Conservation (phyloP, 2,329 filamentous ascomycete genomes). For the Lecanoromycetidae sp. region DNA sequence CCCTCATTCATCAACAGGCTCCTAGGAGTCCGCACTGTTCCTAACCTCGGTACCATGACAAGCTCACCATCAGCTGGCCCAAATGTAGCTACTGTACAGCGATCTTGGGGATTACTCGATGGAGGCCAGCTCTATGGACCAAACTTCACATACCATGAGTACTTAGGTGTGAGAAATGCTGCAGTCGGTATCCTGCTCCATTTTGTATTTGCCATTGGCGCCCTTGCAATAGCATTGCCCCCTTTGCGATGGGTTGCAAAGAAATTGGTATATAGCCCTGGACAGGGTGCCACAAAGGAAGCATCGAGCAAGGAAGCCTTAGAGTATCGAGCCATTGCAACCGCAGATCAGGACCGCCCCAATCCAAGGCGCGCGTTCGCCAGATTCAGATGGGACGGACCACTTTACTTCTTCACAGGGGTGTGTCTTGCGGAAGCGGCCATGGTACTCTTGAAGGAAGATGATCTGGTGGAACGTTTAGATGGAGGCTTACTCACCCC, state of each 20-base stretch:
- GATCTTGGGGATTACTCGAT: conserved; percentile 45
- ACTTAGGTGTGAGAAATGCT: conserved; percentile 39
- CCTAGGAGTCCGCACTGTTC: conserved; percentile 42
- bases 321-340: conserved; percentile 35
- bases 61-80: conserved; percentile 40
- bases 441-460: conserved; percentile 32
- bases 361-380: conserved; percentile 31
- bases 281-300: conserved; percentile 37
- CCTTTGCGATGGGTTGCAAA: conserved; percentile 42
- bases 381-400: conserved; percentile 31
- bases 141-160: conserved; percentile 46
- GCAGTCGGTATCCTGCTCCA: conserved; percentile 40
- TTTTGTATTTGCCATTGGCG: conserved; percentile 33
- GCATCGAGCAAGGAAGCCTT: conserved; percentile 28
- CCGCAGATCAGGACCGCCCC: conserved; percentile 28
- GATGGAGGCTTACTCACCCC: conserved; percentile 38
- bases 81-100: conserved; percentile 47
- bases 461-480: conserved; percentile 31
- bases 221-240: conserved; percentile 38
- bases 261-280: conserved; percentile 38
- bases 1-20: conserved; percentile 28
- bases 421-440: conserved; percentile 34
- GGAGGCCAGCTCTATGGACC: conserved; percentile 43
- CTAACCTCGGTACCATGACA: conserved; percentile 47
- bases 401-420: conserved; percentile 34